These are phyloP conservation scores for Xylariales sp. DNA, from an alignment of 2,329 filamentous ascomycete species.

Conservation along the genomic window DNA sequence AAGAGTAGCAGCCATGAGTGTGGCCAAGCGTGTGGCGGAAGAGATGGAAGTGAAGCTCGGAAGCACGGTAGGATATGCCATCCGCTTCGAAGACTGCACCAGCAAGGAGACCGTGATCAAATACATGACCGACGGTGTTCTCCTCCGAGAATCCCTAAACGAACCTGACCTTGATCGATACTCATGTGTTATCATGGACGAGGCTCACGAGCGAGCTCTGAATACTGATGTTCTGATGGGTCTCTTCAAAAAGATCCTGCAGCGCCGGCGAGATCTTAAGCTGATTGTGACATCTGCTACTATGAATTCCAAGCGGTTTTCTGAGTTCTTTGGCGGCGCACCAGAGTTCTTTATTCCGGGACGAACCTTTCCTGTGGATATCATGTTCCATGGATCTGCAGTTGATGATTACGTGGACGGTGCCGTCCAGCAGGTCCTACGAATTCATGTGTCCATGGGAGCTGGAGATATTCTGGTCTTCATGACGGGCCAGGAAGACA, in stretches of 20 bases:
- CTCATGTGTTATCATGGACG: constrained; percentile 99
- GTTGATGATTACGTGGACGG: constrained; percentile 98
- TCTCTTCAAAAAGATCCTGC: constrained; percentile 93
- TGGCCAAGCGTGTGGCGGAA: constrained; percentile 95
- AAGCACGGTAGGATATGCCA: constrained; percentile 87
- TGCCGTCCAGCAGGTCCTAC: constrained; percentile 90
- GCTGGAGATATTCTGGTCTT: constrained; percentile 93
- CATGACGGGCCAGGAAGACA: constrained; percentile 99
- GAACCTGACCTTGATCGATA: constrained; percentile 93
- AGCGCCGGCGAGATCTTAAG: constrained; percentile 84
- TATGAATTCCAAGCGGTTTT: constrained; percentile 96
- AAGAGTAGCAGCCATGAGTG: constrained; percentile 97
- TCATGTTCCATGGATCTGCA: constrained; percentile 90
- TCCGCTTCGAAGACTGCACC: constrained; percentile 97
- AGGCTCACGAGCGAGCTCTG: constrained; percentile 92
- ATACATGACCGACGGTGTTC: constrained; percentile 97
- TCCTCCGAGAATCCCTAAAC: constrained; percentile 87
- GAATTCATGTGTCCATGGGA: constrained; percentile 94
- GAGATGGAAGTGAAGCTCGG: constrained; percentile 96
- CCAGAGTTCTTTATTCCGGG: constrained; percentile 96
- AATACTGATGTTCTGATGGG: constrained; percentile 98
- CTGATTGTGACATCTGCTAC: constrained; percentile 97
- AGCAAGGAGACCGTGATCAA: constrained; percentile 95
- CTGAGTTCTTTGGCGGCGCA: constrained; percentile 91
- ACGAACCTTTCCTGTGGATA: constrained; percentile 92